A percentile compares a stretch with the other conserved stretches of the same genome.
phyloP scores from a whole-genome alignment of 495 filamentous ascomycete species.

The Cairneyella variabilis region DNA sequence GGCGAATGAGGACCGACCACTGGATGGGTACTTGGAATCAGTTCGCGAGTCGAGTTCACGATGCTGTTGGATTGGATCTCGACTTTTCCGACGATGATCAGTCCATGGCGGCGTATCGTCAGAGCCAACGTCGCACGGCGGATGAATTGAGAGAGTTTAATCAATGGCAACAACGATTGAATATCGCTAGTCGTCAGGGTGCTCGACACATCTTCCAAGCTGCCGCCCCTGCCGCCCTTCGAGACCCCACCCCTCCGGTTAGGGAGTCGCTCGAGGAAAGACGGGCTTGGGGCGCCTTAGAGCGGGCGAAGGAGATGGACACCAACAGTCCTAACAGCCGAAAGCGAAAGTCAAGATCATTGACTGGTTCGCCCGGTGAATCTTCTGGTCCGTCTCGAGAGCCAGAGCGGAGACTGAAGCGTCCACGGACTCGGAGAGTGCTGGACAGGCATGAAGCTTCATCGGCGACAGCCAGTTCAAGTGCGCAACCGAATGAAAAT shows the following conservation, averaged over 20 bases:
- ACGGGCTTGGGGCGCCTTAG: conserved; percentile 84
- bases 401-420: conserved; percentile 76
- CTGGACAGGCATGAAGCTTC: conserved; percentile 48
- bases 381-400: conserved; percentile 47
- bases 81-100: conserved; percentile 89
- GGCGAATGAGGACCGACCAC: conserved; percentile 42
- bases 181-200: conserved; percentile 74
- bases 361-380: conserved; percentile 64
- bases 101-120: conserved; percentile 39
- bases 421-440: conserved; percentile 66
- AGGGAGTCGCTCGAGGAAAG: conserved; percentile 71
- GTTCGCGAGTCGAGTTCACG: conserved; percentile 45
- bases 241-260: conserved; percentile 37
- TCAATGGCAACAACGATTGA: conserved; percentile 75
- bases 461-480: conserved; percentile 32
- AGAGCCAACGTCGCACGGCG: conserved; percentile 55
- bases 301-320: conserved; percentile 72
- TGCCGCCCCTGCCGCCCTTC: conserved; percentile 26
- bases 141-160: conserved; percentile 62
- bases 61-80: conserved; percentile 68
- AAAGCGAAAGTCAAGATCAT: conserved; percentile 74
- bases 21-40: conserved; percentile 55
- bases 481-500: conserved; percentile 17
- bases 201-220: conserved; percentile 63
- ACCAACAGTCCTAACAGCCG: conserved; percentile 42